Percentiles rank a stretch among this genome's conserved stretches.
Conservation (phyloP, 495 filamentous ascomycete species). For the Mytilinidion resinicola region DNA sequence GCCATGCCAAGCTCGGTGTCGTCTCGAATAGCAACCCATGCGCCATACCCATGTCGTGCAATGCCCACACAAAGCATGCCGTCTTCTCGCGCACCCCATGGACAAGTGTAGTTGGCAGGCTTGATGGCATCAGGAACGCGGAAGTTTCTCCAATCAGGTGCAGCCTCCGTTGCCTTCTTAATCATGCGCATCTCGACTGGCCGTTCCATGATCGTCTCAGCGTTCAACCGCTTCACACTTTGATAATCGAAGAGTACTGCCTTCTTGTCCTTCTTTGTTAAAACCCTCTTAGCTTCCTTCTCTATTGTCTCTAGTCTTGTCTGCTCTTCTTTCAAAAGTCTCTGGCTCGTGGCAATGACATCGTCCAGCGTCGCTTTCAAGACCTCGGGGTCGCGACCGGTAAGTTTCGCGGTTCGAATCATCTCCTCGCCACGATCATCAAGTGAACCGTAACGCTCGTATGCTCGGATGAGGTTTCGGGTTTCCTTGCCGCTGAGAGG, state of each 20-base stretch:
- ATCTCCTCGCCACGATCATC: constrained; percentile 81
- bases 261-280: constrained; percentile 95
- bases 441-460: constrained; percentile 80
- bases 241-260: constrained; percentile 90
- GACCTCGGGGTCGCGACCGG: constrained; percentile 70
- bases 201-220: constrained; percentile 85
- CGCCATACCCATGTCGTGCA: constrained; percentile 84
- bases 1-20: constrained; percentile 78
- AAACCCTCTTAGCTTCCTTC: constrained; percentile 59
- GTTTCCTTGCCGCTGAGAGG: constrained; percentile 86
- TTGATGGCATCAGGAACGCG: constrained; percentile 88
- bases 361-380: constrained; percentile 64
- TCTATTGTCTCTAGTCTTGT: constrained; percentile 54
- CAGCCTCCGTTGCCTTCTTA: constrained; percentile 58
- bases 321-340: constrained; percentile 63
- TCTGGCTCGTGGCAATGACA: constrained; percentile 62
- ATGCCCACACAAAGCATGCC: constrained; percentile 96
- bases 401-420: constrained; percentile 73
- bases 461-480: constrained; percentile 79
- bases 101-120: constrained; percentile 71
- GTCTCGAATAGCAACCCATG: constrained; percentile 88
- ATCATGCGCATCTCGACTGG: constrained; percentile 82
- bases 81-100: constrained; percentile 87
- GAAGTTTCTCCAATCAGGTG: constrained; percentile 65
- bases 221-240: constrained; percentile 88